phyloP scores from a whole-genome alignment of 2,329 filamentous ascomycete genomes.

The Geosmithia flava region DNA sequence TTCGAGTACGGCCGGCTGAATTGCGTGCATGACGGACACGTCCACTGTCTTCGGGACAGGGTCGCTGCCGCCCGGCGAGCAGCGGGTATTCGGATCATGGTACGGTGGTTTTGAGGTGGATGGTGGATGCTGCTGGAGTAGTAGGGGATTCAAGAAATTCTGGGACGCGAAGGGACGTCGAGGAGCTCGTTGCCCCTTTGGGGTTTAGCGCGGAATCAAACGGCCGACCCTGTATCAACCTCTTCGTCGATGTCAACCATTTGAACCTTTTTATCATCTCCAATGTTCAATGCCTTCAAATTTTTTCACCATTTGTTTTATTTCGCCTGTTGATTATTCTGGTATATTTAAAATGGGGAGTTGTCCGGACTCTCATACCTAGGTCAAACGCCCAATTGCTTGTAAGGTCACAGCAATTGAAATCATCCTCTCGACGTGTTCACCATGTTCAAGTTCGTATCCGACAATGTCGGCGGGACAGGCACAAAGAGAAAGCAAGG shows the following conservation, averaged over 20 bases:
- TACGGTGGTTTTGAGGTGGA: neutral
- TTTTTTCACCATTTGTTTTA: no score
- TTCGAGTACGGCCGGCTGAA: slow-evolving; percentile 17
- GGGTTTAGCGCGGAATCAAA: slow-evolving; percentile 8
- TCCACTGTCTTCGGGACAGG: slow-evolving; percentile 13
- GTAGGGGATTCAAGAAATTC: neutral
- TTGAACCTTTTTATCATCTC: no score
- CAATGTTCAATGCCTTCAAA: no score
- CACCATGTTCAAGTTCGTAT: slow-evolving; percentile 9
- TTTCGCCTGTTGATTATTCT: no score
- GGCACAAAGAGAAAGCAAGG: slow-evolving; percentile 6
- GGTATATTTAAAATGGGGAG: no score
- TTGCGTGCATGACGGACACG: slow-evolving; percentile 13
- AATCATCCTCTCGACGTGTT: no score
- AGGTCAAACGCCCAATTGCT: no score
- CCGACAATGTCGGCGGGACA: slow-evolving; percentile 14
- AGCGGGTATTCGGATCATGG: slow-evolving; percentile 17
- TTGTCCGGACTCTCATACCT: no score
- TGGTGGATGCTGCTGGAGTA: neutral
- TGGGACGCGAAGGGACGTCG: neutral
- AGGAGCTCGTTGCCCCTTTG: slow-evolving; percentile 11
- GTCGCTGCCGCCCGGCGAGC: slow-evolving; percentile 7
- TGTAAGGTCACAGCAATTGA: no score
- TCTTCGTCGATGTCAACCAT: no score
- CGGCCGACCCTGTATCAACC: neutral